phyloP scores from a whole-genome alignment of 495 filamentous ascomycete genomes.

The Podospora pseudocomata region DNA sequence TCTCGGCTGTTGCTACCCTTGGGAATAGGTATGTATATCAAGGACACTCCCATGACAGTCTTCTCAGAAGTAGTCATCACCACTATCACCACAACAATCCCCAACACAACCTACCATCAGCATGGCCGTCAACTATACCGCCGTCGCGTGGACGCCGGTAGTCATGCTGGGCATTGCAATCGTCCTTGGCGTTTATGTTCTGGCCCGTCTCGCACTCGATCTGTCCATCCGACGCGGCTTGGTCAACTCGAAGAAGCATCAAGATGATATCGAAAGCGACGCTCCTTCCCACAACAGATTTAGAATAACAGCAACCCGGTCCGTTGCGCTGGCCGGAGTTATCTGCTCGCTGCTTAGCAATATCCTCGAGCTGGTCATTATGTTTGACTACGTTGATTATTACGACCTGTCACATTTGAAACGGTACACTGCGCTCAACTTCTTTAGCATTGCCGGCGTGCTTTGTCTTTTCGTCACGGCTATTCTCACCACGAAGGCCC shows the following conservation, averaged over 20 bases:
- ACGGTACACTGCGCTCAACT: neutral
- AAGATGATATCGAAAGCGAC: neutral
- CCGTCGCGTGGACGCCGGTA: neutral
- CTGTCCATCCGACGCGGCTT: neutral
- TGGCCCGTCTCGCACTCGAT: neutral
- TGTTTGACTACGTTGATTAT: neutral
- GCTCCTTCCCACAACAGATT: neutral
- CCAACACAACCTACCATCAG: neutral
- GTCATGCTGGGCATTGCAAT: neutral
- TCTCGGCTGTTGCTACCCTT: neutral
- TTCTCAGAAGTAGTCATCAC: neutral
- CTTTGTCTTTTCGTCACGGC: neutral
- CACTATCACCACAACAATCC: neutral
- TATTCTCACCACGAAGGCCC: neutral
- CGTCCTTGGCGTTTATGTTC: neutral
- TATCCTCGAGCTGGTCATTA: neutral
- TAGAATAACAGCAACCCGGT: neutral
- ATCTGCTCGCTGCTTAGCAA: neutral
- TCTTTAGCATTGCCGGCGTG: neutral
- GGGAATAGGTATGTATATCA: neutral
- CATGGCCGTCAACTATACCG: neutral
- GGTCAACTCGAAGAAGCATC: neutral
- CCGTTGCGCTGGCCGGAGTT: neutral
- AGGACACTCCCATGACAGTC: neutral
- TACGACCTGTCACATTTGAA: neutral